Conservation (phyloP, 1,284 basidiomycete genomes). For the Grifola frondosa region DNA sequence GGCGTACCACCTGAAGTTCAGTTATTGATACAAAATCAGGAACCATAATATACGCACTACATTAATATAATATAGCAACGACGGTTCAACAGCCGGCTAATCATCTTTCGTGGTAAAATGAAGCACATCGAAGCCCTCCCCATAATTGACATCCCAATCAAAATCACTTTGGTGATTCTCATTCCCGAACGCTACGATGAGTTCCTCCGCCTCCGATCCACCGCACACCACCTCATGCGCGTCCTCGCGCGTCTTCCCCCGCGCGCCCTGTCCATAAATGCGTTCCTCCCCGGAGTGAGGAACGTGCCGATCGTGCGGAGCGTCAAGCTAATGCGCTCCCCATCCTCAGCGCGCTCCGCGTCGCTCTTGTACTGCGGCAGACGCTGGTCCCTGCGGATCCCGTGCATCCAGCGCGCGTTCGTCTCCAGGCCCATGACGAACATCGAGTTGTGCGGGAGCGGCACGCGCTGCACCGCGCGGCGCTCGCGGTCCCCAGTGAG, state of each 20-base stretch:
- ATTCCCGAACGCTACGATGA: slow-evolving; percentile 63
- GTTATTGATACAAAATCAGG: too few relatives aligned
- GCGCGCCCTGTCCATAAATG: slow-evolving; percentile 72
- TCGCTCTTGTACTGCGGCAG: slow-evolving; percentile 47
- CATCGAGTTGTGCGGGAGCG: slow-evolving; percentile 75
- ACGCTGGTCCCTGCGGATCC: slow-evolving; percentile 70
- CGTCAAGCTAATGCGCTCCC: slow-evolving; percentile 74
- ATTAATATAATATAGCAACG: too few relatives aligned
- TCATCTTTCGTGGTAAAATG: too few relatives aligned
- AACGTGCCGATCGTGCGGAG: slow-evolving; percentile 77
- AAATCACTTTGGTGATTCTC: slow-evolving; percentile 70
- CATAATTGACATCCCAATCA: slow-evolving; percentile 64
- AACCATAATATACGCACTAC: too few relatives aligned
- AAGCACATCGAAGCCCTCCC: slow-evolving; percentile 64
- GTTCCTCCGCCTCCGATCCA: slow-evolving; percentile 44
- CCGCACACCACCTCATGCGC: slow-evolving; percentile 52
- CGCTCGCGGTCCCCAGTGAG: not conserved
- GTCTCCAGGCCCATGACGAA: slow-evolving; percentile 72
- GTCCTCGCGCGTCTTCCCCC: slow-evolving; percentile 51
- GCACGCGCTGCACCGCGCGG: slow-evolving; percentile 56
- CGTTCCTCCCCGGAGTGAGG: slow-evolving; percentile 43
- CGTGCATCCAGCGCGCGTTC: slow-evolving; percentile 69
- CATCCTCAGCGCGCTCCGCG: slow-evolving; percentile 50
- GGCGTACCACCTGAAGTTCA: too few relatives aligned
- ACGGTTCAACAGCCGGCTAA: too few relatives aligned